Evolutionary conservation across 2,329 filamentous ascomycete species (phyloP).

Genomic region (Colletotrichum truncatum): DNA sequence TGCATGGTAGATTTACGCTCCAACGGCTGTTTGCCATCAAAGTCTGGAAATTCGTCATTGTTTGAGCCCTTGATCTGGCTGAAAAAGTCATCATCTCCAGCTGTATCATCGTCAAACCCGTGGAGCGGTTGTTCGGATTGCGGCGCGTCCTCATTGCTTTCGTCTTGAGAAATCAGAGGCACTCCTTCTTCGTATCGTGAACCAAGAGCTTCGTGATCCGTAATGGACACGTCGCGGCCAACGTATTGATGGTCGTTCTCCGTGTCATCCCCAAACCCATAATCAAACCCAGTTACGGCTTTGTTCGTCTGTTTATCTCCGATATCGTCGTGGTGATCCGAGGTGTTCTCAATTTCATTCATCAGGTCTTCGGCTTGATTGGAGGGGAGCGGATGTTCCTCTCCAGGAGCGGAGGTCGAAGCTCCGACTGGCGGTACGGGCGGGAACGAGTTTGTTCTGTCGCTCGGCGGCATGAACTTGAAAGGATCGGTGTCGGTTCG

Average conservation of each 20-base stretch:
- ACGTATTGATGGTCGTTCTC: conserved; percentile 44
- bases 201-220: conserved; percentile 56
- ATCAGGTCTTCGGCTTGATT: conserved; percentile 64
- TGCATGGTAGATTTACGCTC: conserved; percentile 77
- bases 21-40: conserved; percentile 47
- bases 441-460: conserved; percentile 72
- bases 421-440: conserved; percentile 54
- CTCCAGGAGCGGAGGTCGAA: neutral
- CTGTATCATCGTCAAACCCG: conserved; percentile 53
- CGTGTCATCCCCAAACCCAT: conserved; percentile 26
- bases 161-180: conserved; percentile 62
- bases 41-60: conserved; percentile 35
- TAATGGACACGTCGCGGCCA: conserved; percentile 52
- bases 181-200: conserved; percentile 76
- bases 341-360: conserved; percentile 59
- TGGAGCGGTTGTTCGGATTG: conserved; percentile 19
- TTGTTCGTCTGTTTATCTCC: conserved; percentile 32
- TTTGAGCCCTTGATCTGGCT: conserved; percentile 52
- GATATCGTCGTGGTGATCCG: conserved; percentile 52
- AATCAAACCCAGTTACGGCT: conserved; percentile 32
- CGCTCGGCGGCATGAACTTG: conserved; percentile 65
- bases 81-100: conserved; percentile 71
- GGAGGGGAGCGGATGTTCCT: conserved; percentile 52
- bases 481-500: conserved; percentile 66
- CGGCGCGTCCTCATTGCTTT: conserved; percentile 38